Evolutionary conservation across 2,329 filamentous ascomycete species (phyloP).

Genomic region (Calonectria hawksworthii): DNA sequence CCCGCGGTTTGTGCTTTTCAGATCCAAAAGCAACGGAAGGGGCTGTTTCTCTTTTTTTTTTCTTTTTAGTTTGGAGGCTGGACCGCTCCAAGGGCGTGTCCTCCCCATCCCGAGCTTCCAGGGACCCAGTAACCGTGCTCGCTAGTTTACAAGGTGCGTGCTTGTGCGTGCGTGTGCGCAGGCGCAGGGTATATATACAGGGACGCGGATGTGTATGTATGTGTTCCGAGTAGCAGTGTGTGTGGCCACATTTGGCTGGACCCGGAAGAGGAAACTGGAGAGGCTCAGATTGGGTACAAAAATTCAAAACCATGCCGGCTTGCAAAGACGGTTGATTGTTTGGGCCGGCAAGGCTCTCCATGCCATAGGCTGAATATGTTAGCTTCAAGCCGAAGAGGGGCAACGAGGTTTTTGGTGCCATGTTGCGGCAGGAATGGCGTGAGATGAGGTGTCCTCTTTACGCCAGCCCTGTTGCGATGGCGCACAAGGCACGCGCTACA

Average conservation of each 20-base stretch:
- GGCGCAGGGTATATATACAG: neutral
- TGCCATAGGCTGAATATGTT: neutral
- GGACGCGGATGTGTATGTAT: constrained; percentile 7
- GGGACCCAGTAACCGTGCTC: neutral
- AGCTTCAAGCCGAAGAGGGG: constrained; percentile 4
- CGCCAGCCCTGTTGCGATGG: constrained; percentile 16
- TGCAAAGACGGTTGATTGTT: neutral
- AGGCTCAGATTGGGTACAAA: constrained; percentile 6
- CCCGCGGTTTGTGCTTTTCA: neutral
- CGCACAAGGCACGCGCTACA: constrained; percentile 16
- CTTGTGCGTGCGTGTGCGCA: neutral
- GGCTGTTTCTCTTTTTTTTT: neutral
- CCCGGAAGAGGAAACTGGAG: neutral
- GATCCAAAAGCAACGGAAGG: constrained; percentile 1
- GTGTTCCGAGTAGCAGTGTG: neutral
- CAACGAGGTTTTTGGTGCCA: neutral
- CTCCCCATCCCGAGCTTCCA: neutral
- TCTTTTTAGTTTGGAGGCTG: neutral
- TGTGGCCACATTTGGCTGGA: neutral
- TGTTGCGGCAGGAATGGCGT: constrained; percentile 28
- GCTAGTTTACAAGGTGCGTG: neutral
- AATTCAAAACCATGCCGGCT: neutral
- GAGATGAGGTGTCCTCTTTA: constrained; percentile 22
- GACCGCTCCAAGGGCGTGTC: neutral
- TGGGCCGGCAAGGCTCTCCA: constrained; percentile 1